Conservation (phyloP, 2,329 filamentous ascomycete species). For the Claviceps pusilla region DNA sequence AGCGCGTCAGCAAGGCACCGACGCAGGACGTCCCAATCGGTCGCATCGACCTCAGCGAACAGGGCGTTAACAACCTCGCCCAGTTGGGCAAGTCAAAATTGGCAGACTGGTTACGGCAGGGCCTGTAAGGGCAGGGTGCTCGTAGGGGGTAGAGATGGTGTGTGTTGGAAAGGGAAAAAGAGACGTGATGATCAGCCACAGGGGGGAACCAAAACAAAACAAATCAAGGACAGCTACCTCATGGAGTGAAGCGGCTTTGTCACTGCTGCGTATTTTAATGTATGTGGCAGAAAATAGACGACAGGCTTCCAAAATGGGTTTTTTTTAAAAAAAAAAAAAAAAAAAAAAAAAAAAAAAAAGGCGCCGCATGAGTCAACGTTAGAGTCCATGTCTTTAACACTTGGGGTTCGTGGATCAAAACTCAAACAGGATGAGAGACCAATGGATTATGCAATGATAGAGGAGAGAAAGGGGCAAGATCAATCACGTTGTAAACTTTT, state of each 20-base stretch:
- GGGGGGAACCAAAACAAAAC: neutral
- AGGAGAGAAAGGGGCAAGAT: neutral
- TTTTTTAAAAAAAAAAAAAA: too few species aligned
- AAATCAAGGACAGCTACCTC: neutral
- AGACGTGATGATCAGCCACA: neutral
- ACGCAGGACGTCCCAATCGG: constrained; percentile 83
- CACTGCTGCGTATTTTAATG: neutral
- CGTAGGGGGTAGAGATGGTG: neutral
- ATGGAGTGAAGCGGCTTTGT: neutral
- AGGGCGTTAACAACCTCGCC: constrained; percentile 85
- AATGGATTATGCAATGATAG: neutral
- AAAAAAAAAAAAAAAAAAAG: constrained; percentile 4
- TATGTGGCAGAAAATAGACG: neutral
- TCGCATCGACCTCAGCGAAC: constrained; percentile 88
- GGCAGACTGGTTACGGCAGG: constrained; percentile 79
- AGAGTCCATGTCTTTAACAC: neutral
- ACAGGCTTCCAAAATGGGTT: neutral
- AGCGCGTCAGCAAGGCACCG: constrained; percentile 81
- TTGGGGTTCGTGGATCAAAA: neutral
- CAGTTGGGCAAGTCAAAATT: constrained; percentile 87
- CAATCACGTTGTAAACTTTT: neutral
- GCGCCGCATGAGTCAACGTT: constrained; percentile 14
- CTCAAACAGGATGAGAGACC: neutral
- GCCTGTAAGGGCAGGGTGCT: constrained; percentile 34
- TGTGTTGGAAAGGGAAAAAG: neutral